Evolutionary conservation across 176 grass and related monocot genomes (phyloP), one percentile per base, ranked within the genome.

Genomic region (Olyra latifolia): DNA sequence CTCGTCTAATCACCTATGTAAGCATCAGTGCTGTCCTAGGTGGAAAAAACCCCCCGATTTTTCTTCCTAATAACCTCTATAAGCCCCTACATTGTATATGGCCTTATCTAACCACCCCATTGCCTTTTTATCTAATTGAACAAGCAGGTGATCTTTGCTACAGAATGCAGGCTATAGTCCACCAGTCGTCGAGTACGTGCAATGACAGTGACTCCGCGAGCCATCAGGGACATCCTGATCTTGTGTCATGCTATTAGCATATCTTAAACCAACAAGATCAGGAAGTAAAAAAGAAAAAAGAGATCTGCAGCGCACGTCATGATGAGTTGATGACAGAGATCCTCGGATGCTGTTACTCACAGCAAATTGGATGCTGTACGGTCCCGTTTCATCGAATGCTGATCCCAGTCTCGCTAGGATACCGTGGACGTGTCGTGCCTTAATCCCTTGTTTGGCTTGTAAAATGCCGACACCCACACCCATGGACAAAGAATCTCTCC

Each of bases 271-370:
- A 45, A 80, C 35, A 80, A 56, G 49, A 69, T 67, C 23, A 56
- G 14, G 45, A 40, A 80, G 20, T 24, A 20, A n/a, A 20, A 20
- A 8, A 35, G 17, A 25, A 42, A 25, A 42, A 7, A 17, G 30
- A 54, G 23, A 87, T 76, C 53, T 55, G 11, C 67, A 25, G 20
- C 30, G 10, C 43, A 70, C 8, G 22, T 13, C 20, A 27, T 77
- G 82, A 48, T 56, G 20, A 10, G n/a, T 23, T 56, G n/a, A 55
- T 66, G 63, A 44, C 48, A 73, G 10, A 53, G 71, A 69, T 71
- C 69, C 46, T 77, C 43, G 40, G 49, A 76, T 84, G 38, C 25
- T 76, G 28, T 46, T 59, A 66, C 46, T 65, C 5, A 23, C 7
- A 40, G 29, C 7, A 6, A 69, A 48, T 32, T 52, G 25, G 39